A percentile compares a stretch with the other conserved stretches of the same genome.
phyloP scores from a whole-genome alignment of 768 basidiomycete species.

The Suillus spraguei region DNA sequence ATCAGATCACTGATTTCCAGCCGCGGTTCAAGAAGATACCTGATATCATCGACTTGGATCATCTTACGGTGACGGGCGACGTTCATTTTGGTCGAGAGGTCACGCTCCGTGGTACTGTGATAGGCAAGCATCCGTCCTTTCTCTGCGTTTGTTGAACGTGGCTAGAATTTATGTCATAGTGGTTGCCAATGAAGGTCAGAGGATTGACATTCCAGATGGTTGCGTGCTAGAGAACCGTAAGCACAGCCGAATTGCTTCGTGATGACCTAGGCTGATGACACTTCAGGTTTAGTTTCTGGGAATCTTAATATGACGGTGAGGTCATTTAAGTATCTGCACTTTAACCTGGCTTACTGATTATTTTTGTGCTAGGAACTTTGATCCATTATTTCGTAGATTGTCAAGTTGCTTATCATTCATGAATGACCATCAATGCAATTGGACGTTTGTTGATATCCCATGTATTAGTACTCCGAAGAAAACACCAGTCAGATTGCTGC shows the following conservation, averaged over 20 bases:
- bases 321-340: neutral
- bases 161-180: conserved; percentile 34
- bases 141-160: neutral
- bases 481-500: neutral
- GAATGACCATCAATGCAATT: neutral
- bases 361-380: conserved; percentile 15
- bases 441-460: neutral
- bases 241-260: neutral
- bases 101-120: conserved; percentile 87
- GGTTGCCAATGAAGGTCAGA: conserved; percentile 80
- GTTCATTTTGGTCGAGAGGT: conserved; percentile 89
- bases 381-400: neutral
- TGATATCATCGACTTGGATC: conserved; percentile 87
- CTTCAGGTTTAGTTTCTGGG: conserved; percentile 71
- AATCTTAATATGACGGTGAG: conserved; percentile 78
- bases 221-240: conserved; percentile 73
- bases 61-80: conserved; percentile 91
- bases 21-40: conserved; percentile 96
- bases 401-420: neutral
- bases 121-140: conserved; percentile 45
- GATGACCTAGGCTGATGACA: neutral
- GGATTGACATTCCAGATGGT: conserved; percentile 84
- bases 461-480: neutral
- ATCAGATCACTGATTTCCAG: conserved; percentile 83
- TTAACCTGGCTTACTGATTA: conserved; percentile 1